Conservation (phyloP, 1,284 basidiomycete genomes). For the Tausonia pullulans region DNA sequence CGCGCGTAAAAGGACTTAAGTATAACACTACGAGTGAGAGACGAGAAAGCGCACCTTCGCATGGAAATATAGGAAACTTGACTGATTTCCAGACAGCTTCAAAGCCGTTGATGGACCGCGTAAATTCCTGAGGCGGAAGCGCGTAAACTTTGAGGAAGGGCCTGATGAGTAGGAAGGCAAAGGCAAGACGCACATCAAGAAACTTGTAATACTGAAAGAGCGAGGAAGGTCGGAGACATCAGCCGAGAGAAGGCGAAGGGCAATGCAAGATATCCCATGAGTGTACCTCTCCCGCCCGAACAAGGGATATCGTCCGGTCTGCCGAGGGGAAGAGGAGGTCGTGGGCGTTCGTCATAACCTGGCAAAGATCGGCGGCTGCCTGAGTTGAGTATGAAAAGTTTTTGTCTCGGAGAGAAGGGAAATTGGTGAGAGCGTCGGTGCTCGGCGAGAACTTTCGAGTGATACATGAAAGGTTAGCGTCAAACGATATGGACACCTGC, state of each 20-base stretch:
- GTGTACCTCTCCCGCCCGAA: slow-evolving; percentile 21
- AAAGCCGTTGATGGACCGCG: slow-evolving; percentile 32
- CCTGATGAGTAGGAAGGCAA: no score
- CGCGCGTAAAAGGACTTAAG: neutral
- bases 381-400: slow-evolving; percentile 32
- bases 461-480: no score
- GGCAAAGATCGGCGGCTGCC: slow-evolving; percentile 14
- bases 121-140: slow-evolving; percentile 19
- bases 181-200: slow-evolving; percentile 23
- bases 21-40: neutral
- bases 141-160: slow-evolving; percentile 18
- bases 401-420: slow-evolving; percentile 29
- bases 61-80: neutral
- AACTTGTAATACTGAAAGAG: slow-evolving; percentile 24
- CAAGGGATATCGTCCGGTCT: slow-evolving; percentile 28
- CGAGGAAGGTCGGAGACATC: no score
- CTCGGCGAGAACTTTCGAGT: slow-evolving; percentile 27
- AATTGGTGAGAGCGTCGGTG: slow-evolving; percentile 29
- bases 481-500: no score
- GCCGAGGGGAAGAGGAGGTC: slow-evolving; percentile 30
- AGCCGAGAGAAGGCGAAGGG: no score
- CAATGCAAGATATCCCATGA: neutral
- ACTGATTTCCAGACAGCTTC: slow-evolving; percentile 19
- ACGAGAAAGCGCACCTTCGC: neutral
- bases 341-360: slow-evolving; percentile 23